Conservation (phyloP, 768 basidiomycete species). For the Tylopilus sp. region DNA sequence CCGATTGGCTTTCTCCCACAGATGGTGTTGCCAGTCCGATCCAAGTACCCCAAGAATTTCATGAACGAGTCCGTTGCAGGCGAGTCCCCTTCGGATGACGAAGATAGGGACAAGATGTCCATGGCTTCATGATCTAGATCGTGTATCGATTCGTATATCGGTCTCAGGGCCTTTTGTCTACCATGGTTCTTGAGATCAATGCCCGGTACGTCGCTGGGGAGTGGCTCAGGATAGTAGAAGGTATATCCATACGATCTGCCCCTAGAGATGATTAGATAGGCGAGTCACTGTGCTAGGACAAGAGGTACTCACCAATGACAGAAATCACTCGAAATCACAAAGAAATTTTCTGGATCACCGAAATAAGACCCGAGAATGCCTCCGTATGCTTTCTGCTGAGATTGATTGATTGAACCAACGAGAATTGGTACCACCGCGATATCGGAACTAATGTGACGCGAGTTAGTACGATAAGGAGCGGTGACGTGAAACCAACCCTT, state of each 20-base stretch:
- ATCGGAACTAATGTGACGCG: conserved; percentile 46
- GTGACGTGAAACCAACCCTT: conserved; percentile 51
- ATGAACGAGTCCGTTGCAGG: conserved; percentile 53
- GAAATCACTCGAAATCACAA: conserved; percentile 93
- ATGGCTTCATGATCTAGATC: conserved; percentile 87
- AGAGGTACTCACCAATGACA: conserved; percentile 80
- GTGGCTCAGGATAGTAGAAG: conserved; percentile 71
- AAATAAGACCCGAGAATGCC: conserved; percentile 78
- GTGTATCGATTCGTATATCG: conserved; percentile 81
- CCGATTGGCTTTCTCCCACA: conserved; percentile 97
- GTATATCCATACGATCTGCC: conserved; percentile 86
- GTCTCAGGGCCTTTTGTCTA: conserved; percentile 42
- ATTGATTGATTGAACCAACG: conserved; percentile 70
- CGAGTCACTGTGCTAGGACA: neutral
- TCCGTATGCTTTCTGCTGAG: conserved; percentile 63
- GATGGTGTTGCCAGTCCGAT: conserved; percentile 86
- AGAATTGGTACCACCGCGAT: conserved; percentile 87
- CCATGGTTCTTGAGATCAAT: conserved; percentile 47
- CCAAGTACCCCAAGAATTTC: conserved; percentile 64
- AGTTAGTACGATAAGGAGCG: conserved; percentile 1
- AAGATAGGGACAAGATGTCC: conserved; percentile 59
- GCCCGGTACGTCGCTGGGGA: conserved; percentile 43
- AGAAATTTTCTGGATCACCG: conserved; percentile 73
- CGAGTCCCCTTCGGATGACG: conserved; percentile 38
- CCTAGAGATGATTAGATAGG: conserved; percentile 40